Percentiles rank a stretch among this genome's conserved stretches.
Evolutionary conservation across 2,329 filamentous ascomycete species (phyloP).

Genomic region (Nigrospora osmanthi): DNA sequence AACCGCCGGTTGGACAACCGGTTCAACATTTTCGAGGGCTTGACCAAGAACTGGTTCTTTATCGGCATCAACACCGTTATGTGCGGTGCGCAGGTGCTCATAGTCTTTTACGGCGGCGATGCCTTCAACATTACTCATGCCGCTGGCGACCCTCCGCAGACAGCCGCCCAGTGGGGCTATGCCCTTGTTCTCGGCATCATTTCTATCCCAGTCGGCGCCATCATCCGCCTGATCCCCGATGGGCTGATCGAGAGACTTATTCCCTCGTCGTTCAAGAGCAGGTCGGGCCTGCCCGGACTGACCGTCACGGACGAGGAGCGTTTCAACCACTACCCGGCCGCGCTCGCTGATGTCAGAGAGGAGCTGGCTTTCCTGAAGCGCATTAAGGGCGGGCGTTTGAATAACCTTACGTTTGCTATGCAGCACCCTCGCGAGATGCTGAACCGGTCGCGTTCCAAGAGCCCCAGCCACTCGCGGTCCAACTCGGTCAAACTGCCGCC

Average conservation of each 20-base stretch:
- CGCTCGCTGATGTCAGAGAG: constrained; percentile 67
- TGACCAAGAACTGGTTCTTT: constrained; percentile 83
- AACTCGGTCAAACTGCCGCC: constrained; percentile 49
- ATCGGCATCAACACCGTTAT: constrained; percentile 78
- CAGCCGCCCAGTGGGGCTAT: constrained; percentile 75
- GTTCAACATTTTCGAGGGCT: constrained; percentile 91
- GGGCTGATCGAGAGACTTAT: constrained; percentile 47
- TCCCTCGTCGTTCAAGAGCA: constrained; percentile 43
- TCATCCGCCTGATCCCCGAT: constrained; percentile 80
- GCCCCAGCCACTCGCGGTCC: constrained; percentile 55
- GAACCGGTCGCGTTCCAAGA: constrained; percentile 39
- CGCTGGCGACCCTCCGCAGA: constrained; percentile 42
- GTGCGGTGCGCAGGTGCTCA: constrained; percentile 82
- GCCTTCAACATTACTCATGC: constrained; percentile 62
- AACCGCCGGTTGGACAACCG: constrained; percentile 90
- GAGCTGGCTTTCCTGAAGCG: constrained; percentile 75
- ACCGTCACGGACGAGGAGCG: constrained; percentile 59
- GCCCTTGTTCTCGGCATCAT: constrained; percentile 75
- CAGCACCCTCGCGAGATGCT: constrained; percentile 67
- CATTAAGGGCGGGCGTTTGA: constrained; percentile 74
- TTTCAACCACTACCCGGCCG: constrained; percentile 62
- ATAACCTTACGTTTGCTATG: constrained; percentile 72
- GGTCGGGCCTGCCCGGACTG: constrained; percentile 39
- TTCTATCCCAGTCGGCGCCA: constrained; percentile 77
- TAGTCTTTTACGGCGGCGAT: constrained; percentile 75